These are phyloP conservation scores for Aspergillus intermedius DNA, from an alignment of 2,329 filamentous ascomycete species.

Conservation along the genomic window DNA sequence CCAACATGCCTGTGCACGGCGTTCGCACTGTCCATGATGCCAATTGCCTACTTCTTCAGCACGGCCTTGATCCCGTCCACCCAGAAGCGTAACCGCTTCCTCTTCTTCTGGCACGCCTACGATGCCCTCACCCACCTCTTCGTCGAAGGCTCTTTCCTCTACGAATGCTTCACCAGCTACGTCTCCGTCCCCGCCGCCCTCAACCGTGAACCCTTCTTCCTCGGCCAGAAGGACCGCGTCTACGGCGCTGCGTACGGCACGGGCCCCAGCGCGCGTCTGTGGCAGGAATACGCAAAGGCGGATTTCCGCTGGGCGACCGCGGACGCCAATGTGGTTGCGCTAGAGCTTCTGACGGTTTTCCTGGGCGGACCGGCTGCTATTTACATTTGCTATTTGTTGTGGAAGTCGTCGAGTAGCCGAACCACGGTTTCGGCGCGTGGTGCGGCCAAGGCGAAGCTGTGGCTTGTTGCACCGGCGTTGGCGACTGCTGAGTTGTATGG, in stretches of 20 bases:
- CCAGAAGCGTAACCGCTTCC: slow-evolving; percentile 57
- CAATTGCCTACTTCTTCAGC: slow-evolving; percentile 47
- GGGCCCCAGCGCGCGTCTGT: slow-evolving; percentile 49
- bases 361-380: slow-evolving; percentile 53
- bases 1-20: slow-evolving; percentile 51
- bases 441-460: slow-evolving; percentile 33
- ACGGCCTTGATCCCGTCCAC: slow-evolving; percentile 46
- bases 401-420: slow-evolving; percentile 21
- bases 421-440: slow-evolving; percentile 15
- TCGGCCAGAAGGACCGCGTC: slow-evolving; percentile 47
- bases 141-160: slow-evolving; percentile 86
- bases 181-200: slow-evolving; percentile 37
- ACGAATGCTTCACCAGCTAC: slow-evolving; percentile 82
- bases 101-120: slow-evolving; percentile 94
- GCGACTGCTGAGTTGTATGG: slow-evolving; percentile 61
- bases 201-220: slow-evolving; percentile 41
- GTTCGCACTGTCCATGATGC: slow-evolving; percentile 49
- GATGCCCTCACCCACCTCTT: slow-evolving; percentile 86
- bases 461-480: slow-evolving; percentile 53
- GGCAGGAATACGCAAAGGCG: slow-evolving; percentile 62
- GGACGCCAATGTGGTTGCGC: slow-evolving; percentile 52
- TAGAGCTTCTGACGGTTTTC: slow-evolving; percentile 57
- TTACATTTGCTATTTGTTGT: slow-evolving; percentile 51
- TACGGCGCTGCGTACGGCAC: slow-evolving; percentile 56
- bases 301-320: slow-evolving; percentile 55